Conservation (phyloP, 2,329 filamentous ascomycete genomes). For the Ophiostoma ips region DNA sequence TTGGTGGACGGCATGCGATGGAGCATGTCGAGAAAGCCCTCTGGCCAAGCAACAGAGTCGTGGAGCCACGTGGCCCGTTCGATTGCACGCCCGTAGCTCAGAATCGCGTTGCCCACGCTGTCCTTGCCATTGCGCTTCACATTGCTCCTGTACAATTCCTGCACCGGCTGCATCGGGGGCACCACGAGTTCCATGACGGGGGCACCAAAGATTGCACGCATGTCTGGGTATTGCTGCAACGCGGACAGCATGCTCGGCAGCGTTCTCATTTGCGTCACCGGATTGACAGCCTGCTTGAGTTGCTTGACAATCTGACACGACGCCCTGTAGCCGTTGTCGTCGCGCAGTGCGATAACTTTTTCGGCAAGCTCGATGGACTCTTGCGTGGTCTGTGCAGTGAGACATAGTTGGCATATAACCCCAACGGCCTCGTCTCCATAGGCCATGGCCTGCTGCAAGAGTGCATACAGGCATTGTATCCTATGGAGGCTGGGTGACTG, state of each 20-base stretch:
- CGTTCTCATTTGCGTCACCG: slow-evolving; percentile 12
- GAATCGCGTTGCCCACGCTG: slow-evolving; percentile 12
- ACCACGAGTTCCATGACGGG: slow-evolving; percentile 8
- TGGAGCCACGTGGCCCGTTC: slow-evolving; percentile 10
- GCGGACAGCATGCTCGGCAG: slow-evolving; percentile 11
- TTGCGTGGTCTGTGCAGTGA: slow-evolving; percentile 9
- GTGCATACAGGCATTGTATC: slow-evolving; percentile 8
- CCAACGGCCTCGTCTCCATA: slow-evolving; percentile 11
- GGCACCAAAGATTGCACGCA: slow-evolving; percentile 8
- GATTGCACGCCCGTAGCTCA: slow-evolving; percentile 12
- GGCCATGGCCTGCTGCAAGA: slow-evolving; percentile 9
- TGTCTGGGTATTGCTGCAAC: slow-evolving; percentile 1
- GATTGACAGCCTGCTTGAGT: background rate
- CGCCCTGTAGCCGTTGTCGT: slow-evolving; percentile 10
- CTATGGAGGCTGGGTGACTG: slow-evolving; percentile 4
- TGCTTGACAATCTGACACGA: slow-evolving; percentile 8
- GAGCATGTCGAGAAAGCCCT: slow-evolving; percentile 9
- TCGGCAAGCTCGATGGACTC: slow-evolving; percentile 11
- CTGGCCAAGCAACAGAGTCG: slow-evolving; percentile 3
- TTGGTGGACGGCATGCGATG: slow-evolving; percentile 11
- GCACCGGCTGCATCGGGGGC: slow-evolving; percentile 10
- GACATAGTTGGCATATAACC: slow-evolving; percentile 12
- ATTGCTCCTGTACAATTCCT: slow-evolving; percentile 9
- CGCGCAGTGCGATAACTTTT: slow-evolving; percentile 7
- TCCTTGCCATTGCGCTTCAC: slow-evolving; percentile 8